A percentile compares a stretch with the other conserved stretches of the same genome.
Conservation (phyloP, 2,329 filamentous ascomycete species). For the Colletotrichum phormii region DNA sequence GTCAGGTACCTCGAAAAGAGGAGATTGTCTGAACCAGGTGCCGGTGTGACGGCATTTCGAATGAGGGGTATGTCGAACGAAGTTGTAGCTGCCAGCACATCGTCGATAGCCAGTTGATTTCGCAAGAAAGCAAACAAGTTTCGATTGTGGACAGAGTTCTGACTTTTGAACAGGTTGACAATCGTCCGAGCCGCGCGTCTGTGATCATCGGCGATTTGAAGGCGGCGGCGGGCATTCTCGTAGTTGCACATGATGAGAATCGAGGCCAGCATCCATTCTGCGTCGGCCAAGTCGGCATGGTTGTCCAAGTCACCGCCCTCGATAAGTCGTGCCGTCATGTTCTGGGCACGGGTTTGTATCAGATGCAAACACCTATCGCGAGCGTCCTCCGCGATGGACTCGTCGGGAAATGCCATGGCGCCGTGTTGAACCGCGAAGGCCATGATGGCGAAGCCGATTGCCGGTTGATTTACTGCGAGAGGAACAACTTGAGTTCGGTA, state of each 20-base stretch:
- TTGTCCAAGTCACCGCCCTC: conserved; percentile 39
- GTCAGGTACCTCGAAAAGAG: neutral
- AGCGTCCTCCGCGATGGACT: neutral
- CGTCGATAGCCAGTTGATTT: neutral
- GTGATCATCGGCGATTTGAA: conserved; percentile 43
- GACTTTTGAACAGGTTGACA: conserved; percentile 42
- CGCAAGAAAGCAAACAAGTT: neutral
- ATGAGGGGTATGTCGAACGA: neutral
- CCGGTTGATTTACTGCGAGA: neutral
- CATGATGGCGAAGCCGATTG: neutral
- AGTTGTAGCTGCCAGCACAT: neutral
- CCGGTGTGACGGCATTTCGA: neutral
- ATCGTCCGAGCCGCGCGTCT: conserved; percentile 44
- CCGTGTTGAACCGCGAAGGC: neutral
- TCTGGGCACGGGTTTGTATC: neutral
- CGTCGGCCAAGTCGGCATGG: conserved; percentile 41
- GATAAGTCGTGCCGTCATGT: conserved; percentile 42
- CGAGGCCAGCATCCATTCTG: conserved; percentile 46
- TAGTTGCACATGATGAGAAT: conserved; percentile 44
- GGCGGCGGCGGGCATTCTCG: conserved; percentile 44
- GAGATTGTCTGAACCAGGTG: neutral
- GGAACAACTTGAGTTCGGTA: neutral
- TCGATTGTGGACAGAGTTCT: neutral
- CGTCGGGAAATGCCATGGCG: neutral
- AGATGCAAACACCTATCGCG: neutral